Base-by-base conservation (phyloP, 306 rosid genomes). In the Rosa multiflora region DNA sequence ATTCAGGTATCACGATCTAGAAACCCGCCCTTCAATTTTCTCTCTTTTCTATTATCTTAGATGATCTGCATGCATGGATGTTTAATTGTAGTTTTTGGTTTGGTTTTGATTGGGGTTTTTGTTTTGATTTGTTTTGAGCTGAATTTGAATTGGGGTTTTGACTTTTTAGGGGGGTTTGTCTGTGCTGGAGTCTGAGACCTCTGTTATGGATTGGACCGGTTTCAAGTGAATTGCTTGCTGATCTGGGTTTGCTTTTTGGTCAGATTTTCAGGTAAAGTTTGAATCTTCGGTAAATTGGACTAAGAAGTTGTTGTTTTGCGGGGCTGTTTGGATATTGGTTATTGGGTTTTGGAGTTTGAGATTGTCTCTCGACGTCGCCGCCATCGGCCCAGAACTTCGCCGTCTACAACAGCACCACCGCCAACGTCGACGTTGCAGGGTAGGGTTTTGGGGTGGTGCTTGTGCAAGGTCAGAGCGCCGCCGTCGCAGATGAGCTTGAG, bases 241-340 rank as follows among this genome's bases (percentile, higher is more conserved):
- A 71, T 70, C 76, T 78, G 82, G 58, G 26, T 78, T 73, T 73
- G 63, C 1, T 73, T 18, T 59, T 23, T 73, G 63, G 15, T 73
- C 13, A 3, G 48, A 35, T 13, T 73, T 77, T 63, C 42, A 64
- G 63, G 35, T 15, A 39, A n/a, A 37, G 67, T 8, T 66, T 11
- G 70, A 59, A 59, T 63, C 18, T 35, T 64, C 21, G 74, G 17
- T 4, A 11, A 39, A 48, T 23, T 67, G 67, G 51, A 26, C 52
- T 39, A 15, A 67, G 63, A 20, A 44, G 5, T 76, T 70, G 14
- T 32, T 1, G 35, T 32, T 32, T 32, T 7, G 23, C 23, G 15
- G 51, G 44, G 26, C 8, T 37, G 49, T 49, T 52, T 12, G 21
- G 42, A 2, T 53, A 48, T 23, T n/a, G n/a, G n/a, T n/a, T n/a